A percentile compares a stretch with the other conserved stretches of the same genome.
Conservation (phyloP, 805 yeast genomes). For the Candida arabinofermentans region DNA sequence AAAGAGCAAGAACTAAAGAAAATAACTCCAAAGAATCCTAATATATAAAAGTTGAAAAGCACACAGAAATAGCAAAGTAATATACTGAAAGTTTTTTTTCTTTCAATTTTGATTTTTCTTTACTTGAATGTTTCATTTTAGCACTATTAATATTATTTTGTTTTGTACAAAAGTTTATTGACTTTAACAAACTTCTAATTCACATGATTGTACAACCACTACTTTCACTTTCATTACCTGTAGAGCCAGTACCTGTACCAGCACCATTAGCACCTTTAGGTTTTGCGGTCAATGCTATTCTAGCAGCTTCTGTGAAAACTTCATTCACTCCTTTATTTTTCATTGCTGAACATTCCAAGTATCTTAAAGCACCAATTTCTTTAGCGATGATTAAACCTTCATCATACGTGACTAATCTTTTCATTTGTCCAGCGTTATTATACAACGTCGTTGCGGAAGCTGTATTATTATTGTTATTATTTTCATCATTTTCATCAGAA, state of each 20-base stretch:
- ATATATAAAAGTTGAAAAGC: not conserved
- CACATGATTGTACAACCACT: constrained; percentile 26
- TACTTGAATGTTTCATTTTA: no score
- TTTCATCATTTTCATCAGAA: constrained; percentile 25
- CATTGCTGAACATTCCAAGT: constrained; percentile 95
- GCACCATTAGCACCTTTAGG: constrained; percentile 64
- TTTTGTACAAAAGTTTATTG: no score
- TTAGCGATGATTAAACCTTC: constrained; percentile 94
- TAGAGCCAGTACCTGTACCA: constrained; percentile 36
- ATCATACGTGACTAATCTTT: constrained; percentile 74
- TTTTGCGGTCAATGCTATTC: constrained; percentile 89
- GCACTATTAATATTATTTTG: no score
- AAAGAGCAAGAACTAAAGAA: not conserved
- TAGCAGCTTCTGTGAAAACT: constrained; percentile 97
- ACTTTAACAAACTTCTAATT: constrained; percentile 1
- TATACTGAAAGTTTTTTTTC: not conserved
- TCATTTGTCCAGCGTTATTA: constrained; percentile 29
- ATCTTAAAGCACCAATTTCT: constrained; percentile 88
- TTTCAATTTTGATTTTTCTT: no score
- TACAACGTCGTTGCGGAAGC: constrained; percentile 16
- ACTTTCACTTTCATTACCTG: constrained; percentile 32
- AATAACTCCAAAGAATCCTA: not conserved
- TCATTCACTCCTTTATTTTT: constrained; percentile 97
- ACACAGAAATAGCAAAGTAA: not conserved
- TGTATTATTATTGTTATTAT: no score